Percentiles rank a stretch among this genome's conserved stretches.
These are phyloP conservation scores for Beauveria asiatica DNA, from an alignment of 2,329 filamentous ascomycete genomes.

Conservation along the genomic window DNA sequence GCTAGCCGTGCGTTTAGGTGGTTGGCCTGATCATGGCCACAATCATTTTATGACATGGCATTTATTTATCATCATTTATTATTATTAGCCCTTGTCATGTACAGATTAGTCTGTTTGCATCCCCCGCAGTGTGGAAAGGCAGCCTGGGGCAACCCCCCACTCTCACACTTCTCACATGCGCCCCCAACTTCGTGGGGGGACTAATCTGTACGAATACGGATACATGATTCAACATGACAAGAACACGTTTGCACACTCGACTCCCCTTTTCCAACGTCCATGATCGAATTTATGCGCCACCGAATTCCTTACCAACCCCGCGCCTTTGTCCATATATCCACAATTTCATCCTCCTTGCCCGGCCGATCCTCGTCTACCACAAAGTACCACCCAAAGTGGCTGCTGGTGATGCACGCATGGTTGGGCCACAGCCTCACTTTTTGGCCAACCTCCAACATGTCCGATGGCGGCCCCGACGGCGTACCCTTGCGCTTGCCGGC, in stretches of 20 bases:
- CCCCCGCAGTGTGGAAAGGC: too few relatives aligned
- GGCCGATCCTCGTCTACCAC: conserved; percentile 56
- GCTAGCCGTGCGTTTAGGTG: too few relatives aligned
- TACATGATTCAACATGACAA: too few relatives aligned
- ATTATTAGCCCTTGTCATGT: background rate
- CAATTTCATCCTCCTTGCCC: conserved; percentile 48
- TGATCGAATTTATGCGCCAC: background rate
- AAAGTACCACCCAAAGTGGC: conserved; percentile 63
- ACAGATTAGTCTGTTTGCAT: too few relatives aligned
- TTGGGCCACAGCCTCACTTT: conserved; percentile 69
- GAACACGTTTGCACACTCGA: too few relatives aligned
- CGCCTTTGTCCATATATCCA: conserved; percentile 59
- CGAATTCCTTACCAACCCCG: conserved; percentile 17
- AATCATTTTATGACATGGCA: too few relatives aligned
- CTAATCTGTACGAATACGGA: too few relatives aligned
- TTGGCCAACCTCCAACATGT: conserved; percentile 49
- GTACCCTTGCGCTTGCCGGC: conserved; percentile 22
- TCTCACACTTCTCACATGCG: too few relatives aligned
- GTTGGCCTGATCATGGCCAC: too few relatives aligned
- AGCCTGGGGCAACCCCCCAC: too few relatives aligned
- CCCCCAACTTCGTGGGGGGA: too few relatives aligned
- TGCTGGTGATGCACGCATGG: conserved; percentile 70
- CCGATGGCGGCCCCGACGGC: conserved; percentile 7
- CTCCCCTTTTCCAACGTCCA: background rate
- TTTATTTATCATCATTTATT: too few relatives aligned